Evolutionary conservation across 148 eudicot species (phyloP).

Genomic region (Vaccinium macrocarpon): DNA sequence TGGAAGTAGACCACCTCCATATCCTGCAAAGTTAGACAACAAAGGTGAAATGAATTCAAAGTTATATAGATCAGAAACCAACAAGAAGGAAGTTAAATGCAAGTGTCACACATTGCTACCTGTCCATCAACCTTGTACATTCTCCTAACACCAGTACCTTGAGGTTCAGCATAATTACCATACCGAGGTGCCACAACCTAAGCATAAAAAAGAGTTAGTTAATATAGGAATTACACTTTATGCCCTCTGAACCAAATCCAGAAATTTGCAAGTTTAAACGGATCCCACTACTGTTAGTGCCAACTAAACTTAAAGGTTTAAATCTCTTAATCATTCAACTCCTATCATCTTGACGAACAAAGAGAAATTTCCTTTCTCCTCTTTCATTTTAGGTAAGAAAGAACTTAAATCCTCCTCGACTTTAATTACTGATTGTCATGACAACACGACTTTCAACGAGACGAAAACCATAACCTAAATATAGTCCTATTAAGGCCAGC

Average conservation of each 20-base stretch:
- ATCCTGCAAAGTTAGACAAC: slow-evolving; percentile 53
- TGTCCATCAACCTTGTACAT: slow-evolving; percentile 80
- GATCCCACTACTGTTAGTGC: not conserved
- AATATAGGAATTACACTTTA: not conserved
- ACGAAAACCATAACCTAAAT: not conserved
- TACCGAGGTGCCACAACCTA: slow-evolving; percentile 92
- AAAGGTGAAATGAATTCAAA: not conserved
- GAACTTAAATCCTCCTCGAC: not conserved
- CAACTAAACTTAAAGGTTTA: not conserved
- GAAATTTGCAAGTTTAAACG: not conserved
- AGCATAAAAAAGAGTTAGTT: not conserved
- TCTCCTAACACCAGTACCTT: slow-evolving; percentile 66
- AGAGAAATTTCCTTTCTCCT: not conserved
- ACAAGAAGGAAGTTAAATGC: not conserved
- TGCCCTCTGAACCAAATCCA: slow-evolving; percentile 7
- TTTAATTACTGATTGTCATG: not conserved
- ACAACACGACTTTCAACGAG: not conserved
- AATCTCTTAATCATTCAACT: not conserved
- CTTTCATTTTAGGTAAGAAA: slow-evolving; percentile 2
- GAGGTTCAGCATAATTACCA: slow-evolving; percentile 68
- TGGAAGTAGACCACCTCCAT: slow-evolving; percentile 85
- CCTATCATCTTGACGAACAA: slow-evolving; percentile 2
- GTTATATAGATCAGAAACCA: not conserved
- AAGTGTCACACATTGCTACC: slow-evolving; percentile 38
- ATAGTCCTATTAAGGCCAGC: not conserved